A percentile compares a stretch with the other conserved stretches of the same genome.
Conservation (phyloP, 306 rosid species). For the Canavalia gladiata region DNA sequence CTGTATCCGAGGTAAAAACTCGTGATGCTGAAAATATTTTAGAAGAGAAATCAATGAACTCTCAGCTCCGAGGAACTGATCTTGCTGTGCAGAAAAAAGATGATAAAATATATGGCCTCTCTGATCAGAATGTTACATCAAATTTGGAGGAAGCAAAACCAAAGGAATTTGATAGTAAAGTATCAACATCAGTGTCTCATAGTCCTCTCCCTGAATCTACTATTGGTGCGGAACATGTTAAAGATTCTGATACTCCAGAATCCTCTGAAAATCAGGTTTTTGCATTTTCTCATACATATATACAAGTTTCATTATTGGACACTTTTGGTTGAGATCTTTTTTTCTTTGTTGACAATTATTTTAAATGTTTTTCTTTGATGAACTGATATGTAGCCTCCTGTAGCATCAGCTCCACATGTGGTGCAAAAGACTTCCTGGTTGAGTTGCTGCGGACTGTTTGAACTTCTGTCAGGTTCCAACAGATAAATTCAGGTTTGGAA, state of each 20-base stretch:
- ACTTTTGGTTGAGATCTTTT: background rate
- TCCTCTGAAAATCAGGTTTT: conserved; percentile 73
- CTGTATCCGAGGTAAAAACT: conserved; percentile 49
- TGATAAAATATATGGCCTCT: conserved; percentile 46
- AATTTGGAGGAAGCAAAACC: conserved; percentile 52
- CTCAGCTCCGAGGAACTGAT: conserved; percentile 46
- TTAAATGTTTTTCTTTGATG: conserved; percentile 45
- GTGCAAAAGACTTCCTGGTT: conserved; percentile 66
- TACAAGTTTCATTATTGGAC: conserved; percentile 23
- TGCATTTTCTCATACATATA: conserved; percentile 21
- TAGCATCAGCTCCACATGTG: conserved; percentile 57
- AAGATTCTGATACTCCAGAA: conserved; percentile 62
- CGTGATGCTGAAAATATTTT: conserved; percentile 46
- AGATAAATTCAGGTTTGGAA: conserved; percentile 77
- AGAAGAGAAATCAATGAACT: conserved; percentile 50
- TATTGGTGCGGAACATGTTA: conserved; percentile 50
- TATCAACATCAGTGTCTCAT: conserved; percentile 46
- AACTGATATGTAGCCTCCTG: conserved; percentile 61
- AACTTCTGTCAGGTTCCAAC: conserved; percentile 64
- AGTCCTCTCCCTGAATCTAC: conserved; percentile 51
- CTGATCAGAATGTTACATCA: conserved; percentile 52
- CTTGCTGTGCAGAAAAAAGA: conserved; percentile 50
- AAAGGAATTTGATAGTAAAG: conserved; percentile 49
- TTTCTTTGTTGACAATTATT: conserved; percentile 3
- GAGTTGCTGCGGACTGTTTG: conserved; percentile 90